Evolutionary conservation across 306 rosid species (phyloP).

Genomic region (Acacia crassicarpa): DNA sequence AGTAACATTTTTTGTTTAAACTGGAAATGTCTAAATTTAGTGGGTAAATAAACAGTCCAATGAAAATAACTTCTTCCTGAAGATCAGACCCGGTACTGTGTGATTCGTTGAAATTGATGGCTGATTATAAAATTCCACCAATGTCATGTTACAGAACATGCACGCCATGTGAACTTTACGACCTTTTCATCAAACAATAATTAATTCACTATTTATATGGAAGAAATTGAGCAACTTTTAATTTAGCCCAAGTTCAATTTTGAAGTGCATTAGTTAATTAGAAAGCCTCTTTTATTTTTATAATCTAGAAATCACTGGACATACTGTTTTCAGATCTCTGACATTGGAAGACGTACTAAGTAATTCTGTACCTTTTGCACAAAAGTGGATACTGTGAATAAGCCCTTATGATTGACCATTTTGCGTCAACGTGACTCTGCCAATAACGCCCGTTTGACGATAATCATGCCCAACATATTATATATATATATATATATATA

Average conservation of each 20-base stretch:
- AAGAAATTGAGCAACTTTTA: not conserved
- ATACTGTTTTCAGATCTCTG: not conserved
- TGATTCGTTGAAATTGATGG: not conserved
- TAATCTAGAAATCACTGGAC: not conserved
- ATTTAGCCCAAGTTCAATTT: not conserved
- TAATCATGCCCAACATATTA: not conserved
- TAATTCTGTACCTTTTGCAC: not conserved
- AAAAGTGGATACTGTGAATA: not conserved
- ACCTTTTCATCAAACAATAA: not conserved
- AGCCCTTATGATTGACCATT: not conserved
- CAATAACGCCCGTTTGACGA: not conserved
- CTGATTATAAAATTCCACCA: not conserved
- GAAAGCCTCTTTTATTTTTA: not conserved
- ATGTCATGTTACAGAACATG: not conserved
- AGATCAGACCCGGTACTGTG: not conserved
- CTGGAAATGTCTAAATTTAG: not conserved
- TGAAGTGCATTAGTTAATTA: not conserved
- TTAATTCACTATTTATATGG: not conserved
- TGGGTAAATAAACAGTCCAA: not conserved
- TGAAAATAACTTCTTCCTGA: not conserved
- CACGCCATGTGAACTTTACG: not conserved
- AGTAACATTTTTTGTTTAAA: not conserved
- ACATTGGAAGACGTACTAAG: not conserved
- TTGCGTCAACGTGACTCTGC: not conserved
- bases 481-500: no score